Base-by-base conservation (phyloP, 805 yeast species). In the Yueomyces sp. region DNA sequence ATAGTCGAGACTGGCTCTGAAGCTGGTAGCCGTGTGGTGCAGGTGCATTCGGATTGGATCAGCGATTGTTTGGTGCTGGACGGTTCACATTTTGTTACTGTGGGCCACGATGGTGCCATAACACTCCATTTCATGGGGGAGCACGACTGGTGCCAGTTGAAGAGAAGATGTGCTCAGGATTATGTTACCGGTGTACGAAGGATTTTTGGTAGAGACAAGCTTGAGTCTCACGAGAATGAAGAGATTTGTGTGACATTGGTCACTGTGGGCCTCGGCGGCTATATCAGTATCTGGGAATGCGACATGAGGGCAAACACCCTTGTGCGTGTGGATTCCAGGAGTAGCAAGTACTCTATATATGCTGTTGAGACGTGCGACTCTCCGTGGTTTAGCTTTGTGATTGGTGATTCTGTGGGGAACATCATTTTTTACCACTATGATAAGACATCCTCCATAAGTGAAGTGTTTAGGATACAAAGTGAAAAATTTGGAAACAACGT, bases 31-130 rank as follows among this genome's bases (percentile, higher is more conserved):
- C 19, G 19, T 19, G 19, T 19, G 33, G 9, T 30, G 9, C 33
- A 34, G 12, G 37, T 6, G 8, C 95, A 86, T 61, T 74, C 85
- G n/a, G 90, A 85, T 55, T 86, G 95, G 95, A 77, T 84, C 46
- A 84, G 83, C 52, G 94, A 80, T 56, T 57, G 85, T 38, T 64
- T 67, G 41, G 59, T 77, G 39, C 62, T 70, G 44, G 57, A 67
- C 45, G 65, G 67, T 43, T 50, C 63, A 26, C 59, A 66, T n/a
- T 59, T 80, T 41, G 77, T 79, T 2, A 68, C 85, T 3, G 79
- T 87, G 52, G 82, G 94, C 3, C 76, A 86, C 4, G 96, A 86
- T 56, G 85, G 7, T 69, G 72, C 51, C 9, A 9, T 30, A 6
- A 9, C 9, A 9, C 6, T 30, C 9, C 33, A 30, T 30, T 30